Evolutionary conservation across 2,329 filamentous ascomycete species (phyloP), one percentile per base, ranked within the genome.

Genomic region (Diaporthe eres): DNA sequence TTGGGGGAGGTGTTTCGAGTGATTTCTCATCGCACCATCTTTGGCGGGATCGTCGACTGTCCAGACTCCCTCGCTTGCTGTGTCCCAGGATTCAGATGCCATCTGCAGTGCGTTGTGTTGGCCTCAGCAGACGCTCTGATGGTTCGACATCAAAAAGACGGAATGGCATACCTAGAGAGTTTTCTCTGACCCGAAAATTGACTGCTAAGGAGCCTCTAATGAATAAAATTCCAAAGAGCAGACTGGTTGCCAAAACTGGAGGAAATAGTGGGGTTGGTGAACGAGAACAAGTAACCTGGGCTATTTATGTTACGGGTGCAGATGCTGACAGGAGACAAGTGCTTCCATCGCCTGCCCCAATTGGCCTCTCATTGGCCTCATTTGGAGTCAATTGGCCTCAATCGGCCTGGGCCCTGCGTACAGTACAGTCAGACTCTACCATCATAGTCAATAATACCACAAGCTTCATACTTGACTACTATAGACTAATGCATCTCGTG

Each of bases 311-410:
- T 28, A 2, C 6, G 7, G 34, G 7, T 19, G 22, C 13, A 15
- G 19, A 4, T 12, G 37, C 58, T 15, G 12, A 5, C 12, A 37
- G n/a, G n/a, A 17, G n/a, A 28, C 13, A 19, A 28, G 10, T 6
- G 15, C 4, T 10, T 28, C 15, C 12, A 12, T 39, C 19, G 5
- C n/a, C 8, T 39, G 22, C 37, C 13, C 42, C 58, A 37, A 19
- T 28, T 42, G 37, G 37, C 37, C 37, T 28, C 60, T 28, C 60
- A 10, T 13, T 44, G 37, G 37, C 37, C 37, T 28, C 39, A 17
- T 13, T 44, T 28, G 80, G 75, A n/a, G 22, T 17, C 13, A 5
- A 17, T 19, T 28, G 31, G 34, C 60, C 60, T 63, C n/a, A 42
- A 39, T 42, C 58, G 9, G 22, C 47, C 19, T n/a, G 19, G 1